These are phyloP conservation scores for Macrophomina pseudophaseolina DNA, from an alignment of 2,329 filamentous ascomycete genomes.

Conservation along the genomic window DNA sequence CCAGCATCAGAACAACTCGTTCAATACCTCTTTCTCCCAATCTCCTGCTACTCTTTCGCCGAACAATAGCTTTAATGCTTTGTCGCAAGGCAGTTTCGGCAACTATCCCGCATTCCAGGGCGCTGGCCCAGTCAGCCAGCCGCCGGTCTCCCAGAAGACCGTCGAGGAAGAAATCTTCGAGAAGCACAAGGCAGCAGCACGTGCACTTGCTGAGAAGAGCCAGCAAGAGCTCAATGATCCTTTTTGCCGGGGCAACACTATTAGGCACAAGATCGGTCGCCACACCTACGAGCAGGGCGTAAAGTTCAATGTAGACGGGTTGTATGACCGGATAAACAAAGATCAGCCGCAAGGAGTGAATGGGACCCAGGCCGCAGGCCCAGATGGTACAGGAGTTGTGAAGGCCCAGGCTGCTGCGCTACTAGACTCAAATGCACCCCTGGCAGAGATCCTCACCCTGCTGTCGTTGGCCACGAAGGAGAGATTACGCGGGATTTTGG, in stretches of 20 bases:
- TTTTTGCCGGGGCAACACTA: constrained; percentile 68
- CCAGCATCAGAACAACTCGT: constrained; percentile 54
- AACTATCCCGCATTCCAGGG: constrained; percentile 46
- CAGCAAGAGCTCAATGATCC: constrained; percentile 75
- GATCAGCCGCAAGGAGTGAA: constrained; percentile 36
- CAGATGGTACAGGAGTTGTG: constrained; percentile 67
- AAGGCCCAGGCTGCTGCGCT: constrained; percentile 63
- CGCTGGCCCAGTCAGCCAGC: constrained; percentile 54
- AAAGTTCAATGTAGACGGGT: constrained; percentile 62
- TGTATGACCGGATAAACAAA: constrained; percentile 47
- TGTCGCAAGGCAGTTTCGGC: constrained; percentile 46
- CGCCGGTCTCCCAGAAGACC: constrained; percentile 67
- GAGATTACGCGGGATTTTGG: constrained; percentile 73
- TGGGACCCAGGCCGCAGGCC: constrained; percentile 46
- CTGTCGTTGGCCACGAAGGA: constrained; percentile 84
- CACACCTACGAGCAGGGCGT: constrained; percentile 64
- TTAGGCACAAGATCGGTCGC: constrained; percentile 63
- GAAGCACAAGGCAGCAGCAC: constrained; percentile 70
- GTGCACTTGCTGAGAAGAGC: constrained; percentile 62
- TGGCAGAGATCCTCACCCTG: constrained; percentile 83
- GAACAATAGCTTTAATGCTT: constrained; percentile 54
- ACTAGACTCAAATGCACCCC: constrained; percentile 70
- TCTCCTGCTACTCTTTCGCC: constrained; percentile 40
- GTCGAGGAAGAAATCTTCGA: constrained; percentile 69
- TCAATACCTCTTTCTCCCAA: constrained; percentile 37